Evolutionary conservation across 2,329 filamentous ascomycete genomes (phyloP).

Genomic region (Alternaria sp.): DNA sequence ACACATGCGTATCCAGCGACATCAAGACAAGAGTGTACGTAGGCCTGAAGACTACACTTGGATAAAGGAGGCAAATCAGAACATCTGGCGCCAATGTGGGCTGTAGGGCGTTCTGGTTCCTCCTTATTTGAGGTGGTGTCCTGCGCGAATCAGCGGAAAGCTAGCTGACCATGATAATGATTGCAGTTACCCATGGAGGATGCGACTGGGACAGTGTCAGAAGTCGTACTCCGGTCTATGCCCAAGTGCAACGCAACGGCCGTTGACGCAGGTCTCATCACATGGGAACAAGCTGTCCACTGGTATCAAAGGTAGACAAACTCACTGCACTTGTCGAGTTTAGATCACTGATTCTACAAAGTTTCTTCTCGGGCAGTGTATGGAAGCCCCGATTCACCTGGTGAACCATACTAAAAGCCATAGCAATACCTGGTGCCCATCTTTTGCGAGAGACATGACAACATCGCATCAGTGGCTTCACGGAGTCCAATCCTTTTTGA

Average conservation of each 20-base stretch:
- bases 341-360: constrained; percentile 11
- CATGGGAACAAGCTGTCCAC: constrained; percentile 31
- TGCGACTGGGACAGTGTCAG: background rate
- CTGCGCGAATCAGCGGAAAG: background rate
- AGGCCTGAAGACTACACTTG: background rate
- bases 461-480: constrained; percentile 53
- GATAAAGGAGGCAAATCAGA: background rate
- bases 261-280: constrained; percentile 32
- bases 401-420: background rate
- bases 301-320: constrained; percentile 33
- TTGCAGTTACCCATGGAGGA: constrained; percentile 2
- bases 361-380: constrained; percentile 44
- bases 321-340: background rate
- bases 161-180: background rate
- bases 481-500: constrained; percentile 60
- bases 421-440: constrained; percentile 59
- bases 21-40: constrained; percentile 4
- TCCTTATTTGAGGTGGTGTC: background rate
- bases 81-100: background rate
- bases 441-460: constrained; percentile 56
- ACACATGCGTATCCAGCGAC: constrained; percentile 12
- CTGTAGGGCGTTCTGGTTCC: background rate
- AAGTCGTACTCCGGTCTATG: background rate
- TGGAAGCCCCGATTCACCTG: background rate
- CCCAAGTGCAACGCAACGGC: constrained; percentile 10